Percentiles rank a stretch among this genome's conserved stretches.
phyloP scores from a whole-genome alignment of 495 filamentous ascomycete genomes.

The Talaromyces stipitatus region DNA sequence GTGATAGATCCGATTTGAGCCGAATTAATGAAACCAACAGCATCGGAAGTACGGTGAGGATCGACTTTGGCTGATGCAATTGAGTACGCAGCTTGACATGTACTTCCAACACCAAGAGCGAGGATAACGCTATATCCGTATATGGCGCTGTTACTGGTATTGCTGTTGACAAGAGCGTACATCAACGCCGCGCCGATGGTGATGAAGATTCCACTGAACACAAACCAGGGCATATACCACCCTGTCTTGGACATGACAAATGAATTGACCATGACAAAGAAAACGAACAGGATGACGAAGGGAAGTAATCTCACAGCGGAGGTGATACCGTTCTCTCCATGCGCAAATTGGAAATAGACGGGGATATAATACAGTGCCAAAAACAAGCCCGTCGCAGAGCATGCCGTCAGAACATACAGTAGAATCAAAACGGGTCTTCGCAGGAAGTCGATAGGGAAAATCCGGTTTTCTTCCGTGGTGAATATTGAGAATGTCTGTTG shows the following conservation, averaged over 20 bases:
- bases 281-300: constrained; percentile 22
- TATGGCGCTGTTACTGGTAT: constrained; percentile 23
- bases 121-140: constrained; percentile 46
- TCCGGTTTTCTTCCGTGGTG: constrained; percentile 35
- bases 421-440: constrained; percentile 18
- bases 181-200: constrained; percentile 41
- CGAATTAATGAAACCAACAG: background rate
- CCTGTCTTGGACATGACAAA: constrained; percentile 17
- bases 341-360: constrained; percentile 41
- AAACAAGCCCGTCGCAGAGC: constrained; percentile 15
- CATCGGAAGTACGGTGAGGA: background rate
- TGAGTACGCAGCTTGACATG: constrained; percentile 40
- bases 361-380: constrained; percentile 45
- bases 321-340: constrained; percentile 23
- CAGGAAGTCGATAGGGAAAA: constrained; percentile 50
- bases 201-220: constrained; percentile 34
- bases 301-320: constrained; percentile 31
- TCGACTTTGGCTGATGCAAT: constrained; percentile 39
- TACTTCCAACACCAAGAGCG: constrained; percentile 42
- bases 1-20: constrained; percentile 44
- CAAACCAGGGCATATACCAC: constrained; percentile 49
- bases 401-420: background rate
- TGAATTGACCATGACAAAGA: constrained; percentile 21
- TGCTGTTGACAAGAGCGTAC: constrained; percentile 25
- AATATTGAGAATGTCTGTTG: constrained; percentile 47